Percentiles rank a stretch among this genome's conserved stretches.
These are phyloP conservation scores for Aspergillus hiratsukae DNA, from an alignment of 2,329 filamentous ascomycete genomes.

Conservation along the genomic window DNA sequence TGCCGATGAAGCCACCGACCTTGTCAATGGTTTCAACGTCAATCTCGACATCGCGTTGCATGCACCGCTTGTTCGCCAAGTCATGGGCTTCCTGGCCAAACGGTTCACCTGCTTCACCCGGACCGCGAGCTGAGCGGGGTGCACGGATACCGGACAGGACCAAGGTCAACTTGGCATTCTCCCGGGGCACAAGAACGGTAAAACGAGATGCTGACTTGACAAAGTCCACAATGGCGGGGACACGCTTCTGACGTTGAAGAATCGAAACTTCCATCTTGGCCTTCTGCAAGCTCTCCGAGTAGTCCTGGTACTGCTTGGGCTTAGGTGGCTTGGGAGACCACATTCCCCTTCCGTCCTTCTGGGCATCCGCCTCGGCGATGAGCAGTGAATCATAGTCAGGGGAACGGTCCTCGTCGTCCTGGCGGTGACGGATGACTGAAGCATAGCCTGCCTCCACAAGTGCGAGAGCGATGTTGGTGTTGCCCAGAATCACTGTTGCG, in stretches of 20 bases:
- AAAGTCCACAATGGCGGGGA: conserved; percentile 91
- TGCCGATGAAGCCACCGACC: conserved; percentile 94
- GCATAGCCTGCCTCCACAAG: conserved; percentile 92
- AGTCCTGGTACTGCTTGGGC: conserved; percentile 76
- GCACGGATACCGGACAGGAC: conserved; percentile 90
- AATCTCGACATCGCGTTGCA: conserved; percentile 93
- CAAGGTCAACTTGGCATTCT: conserved; percentile 91
- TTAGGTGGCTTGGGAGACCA: conserved; percentile 89
- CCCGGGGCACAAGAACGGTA: conserved; percentile 83
- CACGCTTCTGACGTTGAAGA: conserved; percentile 83
- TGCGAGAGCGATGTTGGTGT: conserved; percentile 78
- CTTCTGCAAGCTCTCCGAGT: conserved; percentile 88
- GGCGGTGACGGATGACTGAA: conserved; percentile 89
- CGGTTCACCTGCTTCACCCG: conserved; percentile 78
- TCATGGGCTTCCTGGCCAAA: conserved; percentile 95
- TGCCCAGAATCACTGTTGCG: conserved; percentile 75
- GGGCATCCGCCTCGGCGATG: conserved; percentile 55
- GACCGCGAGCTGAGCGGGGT: conserved; percentile 76
- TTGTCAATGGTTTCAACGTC: conserved; percentile 95
- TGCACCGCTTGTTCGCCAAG: conserved; percentile 78
- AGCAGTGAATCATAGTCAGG: conserved; percentile 74
- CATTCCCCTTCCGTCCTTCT: conserved; percentile 86
- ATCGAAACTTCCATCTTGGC: conserved; percentile 89
- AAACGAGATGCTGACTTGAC: conserved; percentile 97
- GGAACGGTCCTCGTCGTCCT: conserved; percentile 90